Conservation (phyloP, 176 grass and related monocot species). For the Microstegium vimineum region DNA sequence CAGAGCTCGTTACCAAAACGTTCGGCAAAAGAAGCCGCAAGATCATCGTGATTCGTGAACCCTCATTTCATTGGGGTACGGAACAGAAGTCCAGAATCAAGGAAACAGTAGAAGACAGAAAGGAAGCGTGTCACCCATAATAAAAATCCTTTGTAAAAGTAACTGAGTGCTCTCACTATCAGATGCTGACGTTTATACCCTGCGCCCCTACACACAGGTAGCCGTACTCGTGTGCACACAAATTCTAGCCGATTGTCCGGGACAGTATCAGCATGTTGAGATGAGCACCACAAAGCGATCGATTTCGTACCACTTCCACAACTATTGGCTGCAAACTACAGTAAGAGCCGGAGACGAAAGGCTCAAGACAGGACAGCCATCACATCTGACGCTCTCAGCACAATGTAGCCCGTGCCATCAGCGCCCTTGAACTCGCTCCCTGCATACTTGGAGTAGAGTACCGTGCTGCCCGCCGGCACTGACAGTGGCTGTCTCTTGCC, state of each 20-base stretch:
- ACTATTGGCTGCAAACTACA: neutral
- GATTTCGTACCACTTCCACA: neutral
- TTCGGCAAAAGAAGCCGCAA: neutral
- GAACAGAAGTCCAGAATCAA: neutral
- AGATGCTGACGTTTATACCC: neutral
- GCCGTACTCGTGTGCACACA: neutral
- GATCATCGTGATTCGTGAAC: neutral
- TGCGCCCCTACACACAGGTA: neutral
- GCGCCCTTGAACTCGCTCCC: slow-evolving; percentile 60
- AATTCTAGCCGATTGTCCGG: neutral
- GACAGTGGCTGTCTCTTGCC: slow-evolving; percentile 54
- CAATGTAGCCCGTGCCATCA: slow-evolving; percentile 57
- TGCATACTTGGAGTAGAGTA: slow-evolving; percentile 74
- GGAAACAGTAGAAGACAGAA: neutral
- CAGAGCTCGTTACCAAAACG: neutral
- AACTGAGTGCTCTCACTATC: neutral
- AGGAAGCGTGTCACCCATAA: too few relatives aligned
- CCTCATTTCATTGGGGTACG: too few relatives aligned
- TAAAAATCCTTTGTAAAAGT: neutral
- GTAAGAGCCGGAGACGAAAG: neutral
- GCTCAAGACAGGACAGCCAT: slow-evolving; percentile 64
- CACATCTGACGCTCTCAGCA: slow-evolving; percentile 59
- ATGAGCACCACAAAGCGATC: slow-evolving; percentile 12
- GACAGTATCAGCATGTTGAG: neutral
- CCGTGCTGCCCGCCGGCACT: slow-evolving; percentile 33